These are phyloP conservation scores for Pythium utonaiense DNA, from an alignment of 352 stramenopile species.

Conservation along the genomic window DNA sequence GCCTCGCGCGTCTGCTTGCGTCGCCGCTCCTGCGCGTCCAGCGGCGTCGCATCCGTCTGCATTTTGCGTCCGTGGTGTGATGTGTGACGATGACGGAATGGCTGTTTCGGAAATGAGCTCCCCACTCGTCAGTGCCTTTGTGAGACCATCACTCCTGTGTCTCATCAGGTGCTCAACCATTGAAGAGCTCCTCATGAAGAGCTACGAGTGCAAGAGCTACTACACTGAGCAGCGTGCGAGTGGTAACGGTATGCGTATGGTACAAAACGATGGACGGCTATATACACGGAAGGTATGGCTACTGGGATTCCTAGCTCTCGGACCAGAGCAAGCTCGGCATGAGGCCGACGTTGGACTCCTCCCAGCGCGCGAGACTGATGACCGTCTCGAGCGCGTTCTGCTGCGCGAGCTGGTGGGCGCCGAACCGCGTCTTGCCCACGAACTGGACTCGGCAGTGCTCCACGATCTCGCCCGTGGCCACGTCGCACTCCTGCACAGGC, in stretches of 20 bases:
- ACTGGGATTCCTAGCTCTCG: background rate
- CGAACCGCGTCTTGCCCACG: conserved; percentile 34
- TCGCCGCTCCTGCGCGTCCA: conserved; percentile 24
- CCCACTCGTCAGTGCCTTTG: background rate
- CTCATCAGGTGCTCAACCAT: no score
- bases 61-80: no score
- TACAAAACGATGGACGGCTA: background rate
- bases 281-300: background rate
- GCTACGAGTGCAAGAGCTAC: background rate
- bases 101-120: background rate
- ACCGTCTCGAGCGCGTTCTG: conserved; percentile 43
- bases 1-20: conserved; percentile 53
- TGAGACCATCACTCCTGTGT: background rate
- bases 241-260: background rate
- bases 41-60: background rate
- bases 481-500: conserved; percentile 27
- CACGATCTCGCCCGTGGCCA: background rate
- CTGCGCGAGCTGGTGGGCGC: conserved; percentile 20
- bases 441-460: conserved; percentile 43
- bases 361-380: conserved; percentile 45
- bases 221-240: background rate
- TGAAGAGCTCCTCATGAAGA: background rate
- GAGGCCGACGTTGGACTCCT: conserved; percentile 43
- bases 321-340: conserved; percentile 7
- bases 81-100: no score